Conservation (phyloP, 495 filamentous ascomycete species). For the Aspergillus heteromorphus region DNA sequence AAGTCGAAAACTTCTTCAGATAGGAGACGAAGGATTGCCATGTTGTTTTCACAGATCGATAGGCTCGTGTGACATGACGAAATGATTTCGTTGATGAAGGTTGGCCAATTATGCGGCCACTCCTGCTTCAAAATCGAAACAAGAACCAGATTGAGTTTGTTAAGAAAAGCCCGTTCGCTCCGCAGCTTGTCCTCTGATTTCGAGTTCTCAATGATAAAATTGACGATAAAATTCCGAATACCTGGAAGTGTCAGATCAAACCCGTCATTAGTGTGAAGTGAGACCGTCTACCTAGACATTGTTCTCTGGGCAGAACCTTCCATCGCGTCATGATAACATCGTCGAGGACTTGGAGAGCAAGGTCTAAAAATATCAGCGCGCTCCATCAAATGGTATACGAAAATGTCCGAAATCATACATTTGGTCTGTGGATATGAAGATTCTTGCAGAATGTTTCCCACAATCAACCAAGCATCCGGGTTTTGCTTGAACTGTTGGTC, state of each 20-base stretch:
- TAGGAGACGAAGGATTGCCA: conserved; percentile 91
- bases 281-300: conserved; percentile 69
- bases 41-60: conserved; percentile 99
- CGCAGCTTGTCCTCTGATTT: conserved; percentile 79
- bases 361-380: conserved; percentile 58
- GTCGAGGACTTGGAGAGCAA: conserved; percentile 93
- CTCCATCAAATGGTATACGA: not conserved
- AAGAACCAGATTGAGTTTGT: conserved; percentile 96
- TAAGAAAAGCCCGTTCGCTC: conserved; percentile 77
- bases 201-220: conserved; percentile 92
- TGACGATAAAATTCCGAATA: conserved; percentile 97
- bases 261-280: not conserved
- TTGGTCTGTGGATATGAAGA: conserved; percentile 93
- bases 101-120: conserved; percentile 99
- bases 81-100: conserved; percentile 99
- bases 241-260: conserved; percentile 46
- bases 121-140: conserved; percentile 98
- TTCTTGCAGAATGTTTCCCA: conserved; percentile 89
- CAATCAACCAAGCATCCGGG: conserved; percentile 93
- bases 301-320: conserved; percentile 93
- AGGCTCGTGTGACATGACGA: conserved; percentile 89
- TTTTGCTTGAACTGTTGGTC: conserved; percentile 87
- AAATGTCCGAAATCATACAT: conserved; percentile 53
- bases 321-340: conserved; percentile 98
- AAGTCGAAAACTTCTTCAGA: conserved; percentile 99